Base-by-base conservation (phyloP, 345 rosid genomes). In the Gossypium anomalum region DNA sequence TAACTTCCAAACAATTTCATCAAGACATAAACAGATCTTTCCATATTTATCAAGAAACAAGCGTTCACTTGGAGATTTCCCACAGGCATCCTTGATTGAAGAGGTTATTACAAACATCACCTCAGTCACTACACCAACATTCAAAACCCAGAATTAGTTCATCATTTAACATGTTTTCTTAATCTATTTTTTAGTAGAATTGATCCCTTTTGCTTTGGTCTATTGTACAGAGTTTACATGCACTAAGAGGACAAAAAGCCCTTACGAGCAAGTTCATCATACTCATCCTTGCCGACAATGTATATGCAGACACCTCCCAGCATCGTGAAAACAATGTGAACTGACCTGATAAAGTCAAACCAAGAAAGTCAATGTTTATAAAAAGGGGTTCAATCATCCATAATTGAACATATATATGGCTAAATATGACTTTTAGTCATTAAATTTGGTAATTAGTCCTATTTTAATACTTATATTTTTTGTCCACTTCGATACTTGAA, bases 261-360 rank as follows among this genome's bases (percentile, higher is more conserved):
- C 97, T 87, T 80, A 92, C 97, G 86, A 38, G 97, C 97, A 82
- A 94, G 98, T 78, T 92, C 97, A 83, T 94, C 97, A 62, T 94
- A 94, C 67, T 88, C 94, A 79, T 92, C 97, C 87, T 94, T 94
- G 76, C 98, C 97, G 78, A 87, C 94, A 75, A 83, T 83, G 76
- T 77, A 94, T 89, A 20, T 84, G 89, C 92, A 87, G 84, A 92
- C 92, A 85, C 89, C 98, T n/a, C 94, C 94, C 64, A 92, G 89
- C 83, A 94, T 87, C 0, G 90, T 89, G 76, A 92, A 92, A 29
- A 92, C 98, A 2, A 92, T 90, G 77, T 90, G 90, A 69, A 92
- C 97, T 12, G 97, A 92, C 86, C 93, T 88, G 87, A 67, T 60
- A 78, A 34, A 78, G 4, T 20, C 67, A 65, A 19, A 41, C 17